Percentiles rank a stretch among this genome's conserved stretches.
Conservation (phyloP, 2,329 filamentous ascomycete genomes). For the Calonectria ilicicola region DNA sequence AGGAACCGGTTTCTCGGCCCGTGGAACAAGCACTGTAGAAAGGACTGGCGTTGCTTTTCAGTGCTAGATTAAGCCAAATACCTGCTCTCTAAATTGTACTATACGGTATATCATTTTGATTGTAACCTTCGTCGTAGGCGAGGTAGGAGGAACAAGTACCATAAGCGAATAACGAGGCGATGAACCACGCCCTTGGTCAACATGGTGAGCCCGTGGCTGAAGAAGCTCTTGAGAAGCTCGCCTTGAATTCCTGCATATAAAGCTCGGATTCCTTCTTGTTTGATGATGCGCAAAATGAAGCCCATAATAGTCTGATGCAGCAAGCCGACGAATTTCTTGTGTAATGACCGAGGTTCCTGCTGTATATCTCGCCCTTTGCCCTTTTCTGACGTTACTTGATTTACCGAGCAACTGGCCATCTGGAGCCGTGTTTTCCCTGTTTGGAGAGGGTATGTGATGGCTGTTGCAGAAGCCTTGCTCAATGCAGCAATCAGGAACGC, state of each 20-base stretch:
- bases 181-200: conserved; percentile 85
- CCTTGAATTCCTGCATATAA: conserved; percentile 82
- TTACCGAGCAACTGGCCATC: conserved; percentile 57
- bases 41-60: conserved; percentile 86
- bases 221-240: conserved; percentile 85
- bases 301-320: conserved; percentile 69
- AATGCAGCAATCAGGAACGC: conserved; percentile 72
- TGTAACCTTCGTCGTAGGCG: conserved; percentile 37
- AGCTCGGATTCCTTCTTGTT: conserved; percentile 73
- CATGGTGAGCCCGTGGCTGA: conserved; percentile 90
- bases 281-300: conserved; percentile 68
- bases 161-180: conserved; percentile 76
- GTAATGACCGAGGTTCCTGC: conserved; percentile 6
- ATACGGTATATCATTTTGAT: conserved; percentile 27
- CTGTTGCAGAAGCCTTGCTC: conserved; percentile 82
- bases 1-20: conserved; percentile 91
- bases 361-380: conserved; percentile 10
- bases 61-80: conserved; percentile 64
- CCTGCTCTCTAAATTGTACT: neutral
- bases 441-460: conserved; percentile 86
- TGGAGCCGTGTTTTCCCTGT: conserved; percentile 86
- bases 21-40: conserved; percentile 85
- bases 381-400: conserved; percentile 19
- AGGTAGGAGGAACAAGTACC: conserved; percentile 64
- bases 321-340: conserved; percentile 33